Percentiles rank a stretch among this genome's conserved stretches.
Evolutionary conservation across 176 grass and related monocot species (phyloP).

Genomic region (Stipa capillata): DNA sequence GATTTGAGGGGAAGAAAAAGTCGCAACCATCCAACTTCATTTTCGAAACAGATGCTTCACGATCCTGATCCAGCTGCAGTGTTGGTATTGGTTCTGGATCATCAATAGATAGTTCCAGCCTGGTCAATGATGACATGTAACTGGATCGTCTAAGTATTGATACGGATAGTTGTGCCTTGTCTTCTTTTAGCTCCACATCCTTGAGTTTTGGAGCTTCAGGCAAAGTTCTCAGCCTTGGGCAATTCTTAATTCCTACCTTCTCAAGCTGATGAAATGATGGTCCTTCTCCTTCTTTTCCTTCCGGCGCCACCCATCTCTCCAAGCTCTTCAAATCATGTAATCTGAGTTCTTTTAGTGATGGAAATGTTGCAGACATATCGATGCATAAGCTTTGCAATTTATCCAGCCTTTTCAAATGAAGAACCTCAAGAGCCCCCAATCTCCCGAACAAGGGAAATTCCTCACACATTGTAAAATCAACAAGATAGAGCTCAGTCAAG

Average conservation of each 20-base stretch:
- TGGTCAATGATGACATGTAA: not conserved
- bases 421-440: not conserved
- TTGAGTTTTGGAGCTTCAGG: not conserved
- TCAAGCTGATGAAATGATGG: not conserved
- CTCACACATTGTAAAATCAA: not conserved
- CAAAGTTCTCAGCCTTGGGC: not conserved
- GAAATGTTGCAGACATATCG: not conserved
- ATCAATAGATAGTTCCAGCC: accelerated
- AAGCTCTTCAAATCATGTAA: not conserved
- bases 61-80: not conserved
- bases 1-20: not conserved
- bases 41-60: not conserved
- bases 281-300: not conserved
- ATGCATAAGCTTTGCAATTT: not conserved
- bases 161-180: not conserved
- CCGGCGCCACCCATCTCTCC: not conserved
- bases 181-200: not conserved
- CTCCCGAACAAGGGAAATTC: not conserved
- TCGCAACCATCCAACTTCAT: not conserved
- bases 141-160: not conserved
- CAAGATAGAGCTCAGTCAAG: not conserved
- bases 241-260: not conserved
- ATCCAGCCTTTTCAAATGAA: not conserved
- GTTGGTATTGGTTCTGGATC: not conserved
- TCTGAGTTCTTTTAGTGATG: not conserved